These are phyloP conservation scores for Sanghuangporus baumii DNA, from an alignment of 1,284 basidiomycete genomes.

Conservation along the genomic window DNA sequence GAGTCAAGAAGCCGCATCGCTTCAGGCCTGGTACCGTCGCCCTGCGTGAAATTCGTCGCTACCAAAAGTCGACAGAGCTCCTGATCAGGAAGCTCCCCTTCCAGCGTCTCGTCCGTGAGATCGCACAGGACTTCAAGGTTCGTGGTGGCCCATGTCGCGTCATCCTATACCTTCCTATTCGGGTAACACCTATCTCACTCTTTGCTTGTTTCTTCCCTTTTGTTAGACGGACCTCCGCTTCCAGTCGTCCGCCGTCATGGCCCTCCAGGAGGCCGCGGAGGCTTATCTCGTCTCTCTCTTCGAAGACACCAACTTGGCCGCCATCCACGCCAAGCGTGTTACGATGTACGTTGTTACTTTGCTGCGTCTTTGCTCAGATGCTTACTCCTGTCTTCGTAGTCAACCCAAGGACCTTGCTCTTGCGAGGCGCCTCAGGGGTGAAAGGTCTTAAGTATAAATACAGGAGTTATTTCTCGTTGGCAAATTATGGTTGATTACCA, in stretches of 20 bases:
- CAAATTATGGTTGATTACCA: background rate
- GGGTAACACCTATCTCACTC: constrained; percentile 7
- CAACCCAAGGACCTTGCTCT: constrained; percentile 86
- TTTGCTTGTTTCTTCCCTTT: constrained; percentile 1
- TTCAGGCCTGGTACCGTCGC: constrained; percentile 98
- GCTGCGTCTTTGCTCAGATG: constrained; percentile 20
- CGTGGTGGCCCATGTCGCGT: constrained; percentile 1
- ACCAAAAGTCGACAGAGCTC: constrained; percentile 96
- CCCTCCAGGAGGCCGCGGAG: constrained; percentile 93
- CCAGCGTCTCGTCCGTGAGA: constrained; percentile 94
- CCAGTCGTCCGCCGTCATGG: constrained; percentile 96
- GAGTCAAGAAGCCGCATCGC: constrained; percentile 96
- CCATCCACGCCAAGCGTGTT: constrained; percentile 92
- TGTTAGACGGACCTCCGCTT: constrained; percentile 85
- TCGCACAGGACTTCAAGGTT: constrained; percentile 96
- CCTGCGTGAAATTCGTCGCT: constrained; percentile 95
- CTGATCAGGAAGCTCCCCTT: constrained; percentile 95
- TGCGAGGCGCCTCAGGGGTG: constrained; percentile 84
- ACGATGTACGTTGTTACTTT: constrained; percentile 51
- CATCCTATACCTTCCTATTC: constrained; percentile 22
- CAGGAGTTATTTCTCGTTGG: background rate
- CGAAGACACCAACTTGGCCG: constrained; percentile 88
- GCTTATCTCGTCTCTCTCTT: constrained; percentile 97
- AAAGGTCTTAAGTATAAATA: constrained; percentile 62
- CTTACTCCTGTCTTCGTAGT: constrained; percentile 29